phyloP scores from a whole-genome alignment of 1,139 yeast species.

The Candida anutae region DNA sequence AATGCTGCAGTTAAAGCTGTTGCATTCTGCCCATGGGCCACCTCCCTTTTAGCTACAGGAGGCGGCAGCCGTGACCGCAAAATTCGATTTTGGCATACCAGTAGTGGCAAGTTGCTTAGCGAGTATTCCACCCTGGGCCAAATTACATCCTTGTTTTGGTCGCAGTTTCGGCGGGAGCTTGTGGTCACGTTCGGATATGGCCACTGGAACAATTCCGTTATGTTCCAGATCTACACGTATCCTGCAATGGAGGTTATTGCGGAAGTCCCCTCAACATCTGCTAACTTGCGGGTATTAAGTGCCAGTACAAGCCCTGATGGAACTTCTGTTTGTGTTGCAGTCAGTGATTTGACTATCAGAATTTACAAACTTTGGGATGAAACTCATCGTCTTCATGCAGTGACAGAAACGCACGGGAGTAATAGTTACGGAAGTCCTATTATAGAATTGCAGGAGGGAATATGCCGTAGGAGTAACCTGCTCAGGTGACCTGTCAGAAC shows the following conservation, averaged over 20 bases:
- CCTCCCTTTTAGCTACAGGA: slow-evolving; percentile 34
- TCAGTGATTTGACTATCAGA: slow-evolving; percentile 69
- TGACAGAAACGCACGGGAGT: slow-evolving; percentile 23
- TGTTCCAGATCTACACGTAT: slow-evolving; percentile 54
- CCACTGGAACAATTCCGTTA: slow-evolving; percentile 35
- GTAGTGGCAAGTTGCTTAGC: slow-evolving; percentile 60
- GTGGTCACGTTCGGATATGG: slow-evolving; percentile 81
- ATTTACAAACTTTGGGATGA: slow-evolving; percentile 63
- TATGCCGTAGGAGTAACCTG: slow-evolving; percentile 10
- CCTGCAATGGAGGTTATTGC: slow-evolving; percentile 49
- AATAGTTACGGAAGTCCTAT: slow-evolving; percentile 48
- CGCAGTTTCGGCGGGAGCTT: slow-evolving; percentile 50
- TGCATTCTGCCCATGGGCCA: slow-evolving; percentile 40
- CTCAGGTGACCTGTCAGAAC: background rate
- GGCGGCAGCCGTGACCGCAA: slow-evolving; percentile 38
- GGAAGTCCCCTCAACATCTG: slow-evolving; percentile 41
- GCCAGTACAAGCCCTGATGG: slow-evolving; percentile 61
- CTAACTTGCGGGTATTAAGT: slow-evolving; percentile 53
- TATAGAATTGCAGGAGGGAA: slow-evolving; percentile 53
- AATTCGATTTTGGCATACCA: slow-evolving; percentile 76
- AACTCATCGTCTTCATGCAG: slow-evolving; percentile 20
- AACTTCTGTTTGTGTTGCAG: slow-evolving; percentile 57
- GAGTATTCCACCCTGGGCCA: slow-evolving; percentile 58
- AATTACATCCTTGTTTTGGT: slow-evolving; percentile 77
- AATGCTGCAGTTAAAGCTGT: slow-evolving; percentile 38